Evolutionary conservation across 148 eudicot species (phyloP), one percentile per base, ranked within the genome.

Genomic region (Vaccinium myrtillus): DNA sequence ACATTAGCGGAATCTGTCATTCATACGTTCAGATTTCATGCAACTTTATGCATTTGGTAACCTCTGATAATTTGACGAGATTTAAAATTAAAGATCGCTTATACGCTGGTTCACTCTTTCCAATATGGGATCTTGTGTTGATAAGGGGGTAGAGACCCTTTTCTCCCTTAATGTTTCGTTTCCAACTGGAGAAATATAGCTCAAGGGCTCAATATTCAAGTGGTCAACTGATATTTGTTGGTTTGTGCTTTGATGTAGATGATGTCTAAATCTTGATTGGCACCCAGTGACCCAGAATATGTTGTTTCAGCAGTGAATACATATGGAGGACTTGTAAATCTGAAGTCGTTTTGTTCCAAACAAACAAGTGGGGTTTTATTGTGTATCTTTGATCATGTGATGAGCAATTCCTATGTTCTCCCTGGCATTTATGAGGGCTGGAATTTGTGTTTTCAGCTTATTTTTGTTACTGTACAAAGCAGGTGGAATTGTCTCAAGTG

Each of bases 161-260:
- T 46, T 48, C 14, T 8, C 9, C 23, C 51, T n/a, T 46, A 7
- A 36, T 36, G 48, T 75, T 76, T n/a, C 30, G 21, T 48, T 48
- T 76, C 55, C 56, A 75, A 48, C 49, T n/a, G 56, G 53, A 48
- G 32, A 46, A 49, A 19, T n/a, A 49, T 2, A 8, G 54, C 78
- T 23, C 30, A 21, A 76, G 79, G 25, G 14, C 23, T 8, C 8
- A 43, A 43, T 75, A 76, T 69, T 36, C 58, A 81, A 12, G 74
- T 65, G 30, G 21, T 54, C 39, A 46, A 70, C 75, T 70, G 59
- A 82, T 16, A 5, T 71, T 53, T 71, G 19, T 27, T 70, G 61
- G 9, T 30, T 2, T 82, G 61, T 58, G 27, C 5, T 53, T 48
- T 32, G 27, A 27, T 82, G 84, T 54, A 82, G 84, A 11, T 82